Base-by-base conservation (phyloP, 1,139 yeast species). In the Pneumocystis jirovecii region DNA sequence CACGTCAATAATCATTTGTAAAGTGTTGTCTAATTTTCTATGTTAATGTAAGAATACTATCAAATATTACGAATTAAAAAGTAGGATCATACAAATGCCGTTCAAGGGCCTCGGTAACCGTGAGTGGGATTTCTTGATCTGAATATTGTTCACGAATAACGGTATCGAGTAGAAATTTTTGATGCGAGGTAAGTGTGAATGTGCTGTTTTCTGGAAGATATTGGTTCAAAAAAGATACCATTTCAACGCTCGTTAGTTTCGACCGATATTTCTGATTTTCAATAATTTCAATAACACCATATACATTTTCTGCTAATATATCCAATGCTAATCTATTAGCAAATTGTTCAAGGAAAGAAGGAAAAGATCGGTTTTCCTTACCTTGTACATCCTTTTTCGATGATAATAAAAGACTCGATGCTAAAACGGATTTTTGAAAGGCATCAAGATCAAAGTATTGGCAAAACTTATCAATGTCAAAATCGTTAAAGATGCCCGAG, bases 401-500 rank as follows among this genome's bases (percentile, higher is more conserved):
- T 2, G 69, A 64, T n/a, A 21, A 37, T 15, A 45, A 60, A 29
- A 56, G 56, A 57, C 65, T 61, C n/a, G 64, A 59, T 56, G 62
- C 63, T 56, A 69, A 65, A 64, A 70, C 66, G 40, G 67, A 65
- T 63, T 65, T 66, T 61, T 69, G 72, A 37, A 68, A 67, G 40
- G 67, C 64, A 56, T 68, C 70, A 34, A 71, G 66, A 10, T 66
- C 66, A 44, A 71, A 68, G 60, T 63, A 64, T 29, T 68, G 67
- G 50, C 73, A 68, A 61, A 73, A 70, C 1, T 68, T 62, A 1
- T 66, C 66, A 25, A 68, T 65, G 56, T 69, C 68, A 35, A 67
- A 71, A 12, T 71, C 70, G 67, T 71, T 71, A 74, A 65, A 74
- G 66, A 59, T 74, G 72, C 67, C 77, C 66, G 57, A 71, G 67